Conservation (phyloP, 495 filamentous ascomycete species). For the Viridothelium virens region DNA sequence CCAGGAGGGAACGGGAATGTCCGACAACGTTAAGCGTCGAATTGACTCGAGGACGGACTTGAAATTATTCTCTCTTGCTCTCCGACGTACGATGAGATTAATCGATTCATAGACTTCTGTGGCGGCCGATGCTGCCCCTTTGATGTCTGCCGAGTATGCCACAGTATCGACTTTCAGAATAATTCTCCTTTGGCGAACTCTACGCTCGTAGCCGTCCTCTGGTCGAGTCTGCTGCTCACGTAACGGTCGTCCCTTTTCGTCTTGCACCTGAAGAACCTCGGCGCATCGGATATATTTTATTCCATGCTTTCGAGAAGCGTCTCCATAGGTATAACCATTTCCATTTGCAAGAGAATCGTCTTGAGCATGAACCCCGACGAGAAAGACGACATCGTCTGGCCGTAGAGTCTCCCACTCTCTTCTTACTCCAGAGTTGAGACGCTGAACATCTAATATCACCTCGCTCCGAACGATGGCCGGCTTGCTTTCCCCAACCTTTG, state of each 20-base stretch:
- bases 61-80: constrained; percentile 93
- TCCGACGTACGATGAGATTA: constrained; percentile 79
- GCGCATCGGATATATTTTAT: constrained; percentile 71
- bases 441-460: constrained; percentile 76
- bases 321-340: constrained; percentile 47
- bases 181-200: constrained; percentile 56
- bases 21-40: constrained; percentile 72
- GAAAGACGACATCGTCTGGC: constrained; percentile 82
- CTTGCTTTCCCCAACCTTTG: constrained; percentile 74
- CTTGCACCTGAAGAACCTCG: constrained; percentile 77
- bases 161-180: constrained; percentile 73
- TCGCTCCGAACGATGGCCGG: constrained; percentile 85
- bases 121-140: constrained; percentile 53
- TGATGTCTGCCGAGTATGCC: constrained; percentile 70
- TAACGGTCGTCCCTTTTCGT: constrained; percentile 75
- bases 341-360: constrained; percentile 36
- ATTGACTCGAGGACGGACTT: constrained; percentile 89
- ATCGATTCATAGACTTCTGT: constrained; percentile 75
- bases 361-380: constrained; percentile 57
- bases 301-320: constrained; percentile 49
- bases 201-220: constrained; percentile 45
- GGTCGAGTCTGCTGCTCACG: constrained; percentile 49
- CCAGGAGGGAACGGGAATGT: constrained; percentile 83
- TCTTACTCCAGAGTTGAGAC: constrained; percentile 62
- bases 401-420: constrained; percentile 88